phyloP scores from a whole-genome alignment of 345 rosid species.

The Acer campestre region DNA sequence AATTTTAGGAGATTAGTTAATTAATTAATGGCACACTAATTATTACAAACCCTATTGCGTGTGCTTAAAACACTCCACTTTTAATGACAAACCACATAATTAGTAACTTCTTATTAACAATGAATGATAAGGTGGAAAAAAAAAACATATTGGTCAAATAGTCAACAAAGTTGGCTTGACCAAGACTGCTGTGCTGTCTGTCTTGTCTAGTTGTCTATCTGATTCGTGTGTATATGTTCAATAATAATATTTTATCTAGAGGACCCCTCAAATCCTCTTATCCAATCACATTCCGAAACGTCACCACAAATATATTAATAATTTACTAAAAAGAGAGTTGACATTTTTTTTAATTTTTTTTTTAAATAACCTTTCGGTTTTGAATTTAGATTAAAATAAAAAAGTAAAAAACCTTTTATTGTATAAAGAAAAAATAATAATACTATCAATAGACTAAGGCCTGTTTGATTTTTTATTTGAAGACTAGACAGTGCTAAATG shows the following conservation, averaged over 20 bases:
- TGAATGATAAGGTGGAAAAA: too few relatives aligned
- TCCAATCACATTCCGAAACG: neutral
- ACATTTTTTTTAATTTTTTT: too few relatives aligned
- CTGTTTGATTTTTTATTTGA: too few relatives aligned
- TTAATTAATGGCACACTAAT: neutral
- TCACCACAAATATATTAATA: neutral
- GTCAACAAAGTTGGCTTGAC: constrained; percentile 21
- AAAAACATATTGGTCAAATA: neutral
- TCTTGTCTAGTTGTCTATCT: neutral
- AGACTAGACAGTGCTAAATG: too few relatives aligned
- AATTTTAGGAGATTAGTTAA: neutral
- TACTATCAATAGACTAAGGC: too few relatives aligned
- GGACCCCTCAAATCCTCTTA: neutral
- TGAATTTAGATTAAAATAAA: too few relatives aligned
- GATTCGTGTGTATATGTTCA: neutral
- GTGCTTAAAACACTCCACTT: neutral
- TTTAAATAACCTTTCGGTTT: too few relatives aligned
- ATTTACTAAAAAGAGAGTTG: too few relatives aligned
- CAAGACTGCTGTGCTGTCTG: neutral
- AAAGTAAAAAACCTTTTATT: too few relatives aligned
- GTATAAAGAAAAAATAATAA: too few relatives aligned
- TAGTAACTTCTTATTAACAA: neutral
- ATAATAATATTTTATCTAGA: neutral
- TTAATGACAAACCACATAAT: neutral
- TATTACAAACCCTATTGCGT: neutral